phyloP scores from a whole-genome alignment of 371 early-diverging fungal species.

The Mucor saturninus region DNA sequence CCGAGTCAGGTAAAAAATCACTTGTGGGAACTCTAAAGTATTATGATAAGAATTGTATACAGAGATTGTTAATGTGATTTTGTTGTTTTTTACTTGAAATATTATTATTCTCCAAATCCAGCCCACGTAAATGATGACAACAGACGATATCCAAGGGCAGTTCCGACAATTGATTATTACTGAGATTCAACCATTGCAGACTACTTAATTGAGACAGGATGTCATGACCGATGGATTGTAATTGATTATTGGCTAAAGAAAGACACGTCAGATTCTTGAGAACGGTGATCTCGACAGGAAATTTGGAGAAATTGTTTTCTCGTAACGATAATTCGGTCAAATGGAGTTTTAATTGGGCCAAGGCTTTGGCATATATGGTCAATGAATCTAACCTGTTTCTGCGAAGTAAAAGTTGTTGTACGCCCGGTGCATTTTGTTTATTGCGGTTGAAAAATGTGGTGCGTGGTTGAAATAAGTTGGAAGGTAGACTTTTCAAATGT shows the following conservation, averaged over 20 bases:
- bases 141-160: constrained; percentile 61
- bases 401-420: constrained; percentile 29
- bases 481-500: constrained; percentile 15
- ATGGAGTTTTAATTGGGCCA: constrained; percentile 14
- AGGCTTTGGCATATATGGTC: constrained; percentile 22
- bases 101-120: constrained; percentile 67
- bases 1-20: constrained; percentile 38
- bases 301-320: constrained; percentile 47
- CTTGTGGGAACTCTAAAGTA: constrained; percentile 51
- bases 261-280: constrained; percentile 65
- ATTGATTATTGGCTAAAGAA: constrained; percentile 67
- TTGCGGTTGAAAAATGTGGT: constrained; percentile 12
- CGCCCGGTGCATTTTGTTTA: constrained; percentile 9
- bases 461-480: constrained; percentile 20
- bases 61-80: too few species aligned
- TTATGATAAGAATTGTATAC: not conserved
- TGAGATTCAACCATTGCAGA: constrained; percentile 41
- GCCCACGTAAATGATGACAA: constrained; percentile 59
- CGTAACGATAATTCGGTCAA: constrained; percentile 51
- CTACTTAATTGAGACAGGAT: constrained; percentile 26
- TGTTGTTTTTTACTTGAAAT: constrained; percentile 33
- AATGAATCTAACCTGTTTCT: constrained; percentile 24
- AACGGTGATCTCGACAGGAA: constrained; percentile 61
- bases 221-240: constrained; percentile 31
- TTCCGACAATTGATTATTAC: constrained; percentile 28